phyloP scores from a whole-genome alignment of 2,329 filamentous ascomycete genomes.

The Achaetomium macrosporum region DNA sequence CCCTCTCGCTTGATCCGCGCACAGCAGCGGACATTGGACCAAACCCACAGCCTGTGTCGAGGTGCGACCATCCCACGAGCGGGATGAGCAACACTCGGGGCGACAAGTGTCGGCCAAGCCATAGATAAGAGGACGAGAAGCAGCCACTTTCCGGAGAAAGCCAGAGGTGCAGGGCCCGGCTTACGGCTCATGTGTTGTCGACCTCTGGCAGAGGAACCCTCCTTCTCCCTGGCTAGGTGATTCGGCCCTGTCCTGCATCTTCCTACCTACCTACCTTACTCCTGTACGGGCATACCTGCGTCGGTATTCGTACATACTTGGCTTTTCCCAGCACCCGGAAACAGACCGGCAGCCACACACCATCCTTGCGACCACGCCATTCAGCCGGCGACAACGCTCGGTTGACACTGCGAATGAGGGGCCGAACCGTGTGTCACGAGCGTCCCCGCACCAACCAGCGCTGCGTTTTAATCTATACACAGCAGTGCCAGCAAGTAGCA shows the following conservation, averaged over 20 bases:
- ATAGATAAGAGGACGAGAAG: not conserved
- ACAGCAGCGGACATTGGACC: constrained; percentile 5
- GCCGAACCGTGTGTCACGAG: constrained; percentile 22
- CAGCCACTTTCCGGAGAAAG: constrained; percentile 2
- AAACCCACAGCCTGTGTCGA: constrained; percentile 2
- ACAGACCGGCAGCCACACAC: not conserved
- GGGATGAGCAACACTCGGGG: not conserved
- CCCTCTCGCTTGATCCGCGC: not conserved
- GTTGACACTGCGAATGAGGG: constrained; percentile 21
- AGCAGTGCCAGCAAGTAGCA: constrained; percentile 8
- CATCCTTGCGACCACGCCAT: constrained; percentile 10
- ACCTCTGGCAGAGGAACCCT: not conserved
- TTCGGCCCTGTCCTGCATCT: no score
- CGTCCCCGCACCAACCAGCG: constrained; percentile 20
- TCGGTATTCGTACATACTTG: not conserved
- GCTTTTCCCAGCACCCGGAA: constrained; percentile 4
- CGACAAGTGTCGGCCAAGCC: not conserved
- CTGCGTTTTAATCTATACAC: constrained; percentile 23
- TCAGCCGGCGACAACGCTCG: constrained; percentile 18
- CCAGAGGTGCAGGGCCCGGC: not conserved
- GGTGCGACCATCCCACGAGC: constrained; percentile 1
- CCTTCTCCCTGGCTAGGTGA: not conserved
- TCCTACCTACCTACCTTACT: no score
- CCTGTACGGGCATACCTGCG: no score
- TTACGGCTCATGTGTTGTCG: not conserved